phyloP scores from a whole-genome alignment of 371 early-diverging fungal genomes.

The Mucor indicus region DNA sequence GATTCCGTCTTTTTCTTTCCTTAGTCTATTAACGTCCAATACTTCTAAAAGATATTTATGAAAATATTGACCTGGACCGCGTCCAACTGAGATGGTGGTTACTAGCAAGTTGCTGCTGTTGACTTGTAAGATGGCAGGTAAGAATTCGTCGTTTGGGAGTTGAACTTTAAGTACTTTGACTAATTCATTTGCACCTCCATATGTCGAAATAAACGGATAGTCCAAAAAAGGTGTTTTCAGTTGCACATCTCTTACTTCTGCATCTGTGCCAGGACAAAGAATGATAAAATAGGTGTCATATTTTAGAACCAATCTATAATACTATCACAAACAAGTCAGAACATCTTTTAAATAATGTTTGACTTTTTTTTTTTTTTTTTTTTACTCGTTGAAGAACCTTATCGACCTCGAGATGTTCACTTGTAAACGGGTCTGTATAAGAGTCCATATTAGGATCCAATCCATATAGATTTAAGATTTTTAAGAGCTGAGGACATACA shows the following conservation, averaged over 20 bases:
- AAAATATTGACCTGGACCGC: conserved; percentile 30
- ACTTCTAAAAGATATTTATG: conserved; percentile 21
- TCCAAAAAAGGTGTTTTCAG: conserved; percentile 20
- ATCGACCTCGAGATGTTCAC: conserved; percentile 14
- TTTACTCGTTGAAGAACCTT: not conserved
- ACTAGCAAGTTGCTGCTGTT: conserved; percentile 13
- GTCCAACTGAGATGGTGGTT: conserved; percentile 26
- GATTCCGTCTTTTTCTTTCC: conserved; percentile 21
- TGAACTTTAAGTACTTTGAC: conserved; percentile 28
- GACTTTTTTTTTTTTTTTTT: conserved; percentile 20
- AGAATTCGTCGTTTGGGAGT: conserved; percentile 29
- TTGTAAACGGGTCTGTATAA: conserved; percentile 34
- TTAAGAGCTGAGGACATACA: conserved; percentile 35
- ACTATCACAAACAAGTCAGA: conserved; percentile 13
- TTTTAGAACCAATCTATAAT: conserved; percentile 28
- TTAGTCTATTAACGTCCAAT: conserved; percentile 16
- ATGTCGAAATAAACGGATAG: conserved; percentile 34
- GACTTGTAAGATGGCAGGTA: conserved; percentile 35
- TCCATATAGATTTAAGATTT: conserved; percentile 39
- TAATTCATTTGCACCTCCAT: conserved; percentile 20
- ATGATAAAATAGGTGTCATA: conserved; percentile 42
- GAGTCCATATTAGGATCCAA: conserved; percentile 17
- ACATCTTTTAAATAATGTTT: not conserved
- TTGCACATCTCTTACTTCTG: conserved; percentile 26
- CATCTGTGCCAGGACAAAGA: conserved; percentile 35